These are phyloP conservation scores for Gymnopilus junonius DNA, from an alignment of 768 basidiomycete genomes.

Conservation along the genomic window DNA sequence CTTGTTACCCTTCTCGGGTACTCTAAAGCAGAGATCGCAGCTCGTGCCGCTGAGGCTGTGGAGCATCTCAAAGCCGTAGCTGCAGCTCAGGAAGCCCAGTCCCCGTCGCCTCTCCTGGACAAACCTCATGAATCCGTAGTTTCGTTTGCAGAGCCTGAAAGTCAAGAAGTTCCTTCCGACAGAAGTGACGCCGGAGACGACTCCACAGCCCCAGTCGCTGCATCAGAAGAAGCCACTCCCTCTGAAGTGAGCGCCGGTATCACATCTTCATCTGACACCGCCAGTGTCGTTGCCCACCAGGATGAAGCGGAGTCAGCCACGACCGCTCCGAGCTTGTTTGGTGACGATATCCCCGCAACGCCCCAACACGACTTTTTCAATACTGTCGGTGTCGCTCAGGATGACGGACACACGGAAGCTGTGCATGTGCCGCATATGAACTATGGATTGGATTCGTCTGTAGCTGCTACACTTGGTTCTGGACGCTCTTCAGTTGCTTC, in stretches of 20 bases:
- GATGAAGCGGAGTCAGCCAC: conserved; percentile 81
- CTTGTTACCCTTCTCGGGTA: conserved; percentile 90
- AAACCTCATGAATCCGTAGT: conserved; percentile 76
- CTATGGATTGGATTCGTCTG: conserved; percentile 84
- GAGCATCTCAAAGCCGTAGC: conserved; percentile 64
- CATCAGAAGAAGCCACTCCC: conserved; percentile 60
- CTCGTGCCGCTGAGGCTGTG: conserved; percentile 81
- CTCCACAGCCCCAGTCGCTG: conserved; percentile 25
- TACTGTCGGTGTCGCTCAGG: conserved; percentile 62
- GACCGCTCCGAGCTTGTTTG: conserved; percentile 87
- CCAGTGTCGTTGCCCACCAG: conserved; percentile 53
- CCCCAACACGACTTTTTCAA: conserved; percentile 91
- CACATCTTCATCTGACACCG: conserved; percentile 66
- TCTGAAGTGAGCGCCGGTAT: conserved; percentile 74
- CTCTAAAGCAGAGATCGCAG: conserved; percentile 83
- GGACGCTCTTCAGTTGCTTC: conserved; percentile 82
- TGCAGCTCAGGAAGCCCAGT: conserved; percentile 36
- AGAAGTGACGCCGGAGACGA: conserved; percentile 45
- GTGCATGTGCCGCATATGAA: conserved; percentile 79
- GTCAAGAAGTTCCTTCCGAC: conserved; percentile 43
- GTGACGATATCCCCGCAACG: conserved; percentile 74
- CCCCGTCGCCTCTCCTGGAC: conserved; percentile 41
- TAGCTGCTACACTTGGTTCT: conserved; percentile 95
- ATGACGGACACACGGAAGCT: conserved; percentile 39
- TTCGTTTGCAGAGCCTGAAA: conserved; percentile 82